Conservation (phyloP, 2,329 filamentous ascomycete genomes). For the Dryadomyces quercivorus region DNA sequence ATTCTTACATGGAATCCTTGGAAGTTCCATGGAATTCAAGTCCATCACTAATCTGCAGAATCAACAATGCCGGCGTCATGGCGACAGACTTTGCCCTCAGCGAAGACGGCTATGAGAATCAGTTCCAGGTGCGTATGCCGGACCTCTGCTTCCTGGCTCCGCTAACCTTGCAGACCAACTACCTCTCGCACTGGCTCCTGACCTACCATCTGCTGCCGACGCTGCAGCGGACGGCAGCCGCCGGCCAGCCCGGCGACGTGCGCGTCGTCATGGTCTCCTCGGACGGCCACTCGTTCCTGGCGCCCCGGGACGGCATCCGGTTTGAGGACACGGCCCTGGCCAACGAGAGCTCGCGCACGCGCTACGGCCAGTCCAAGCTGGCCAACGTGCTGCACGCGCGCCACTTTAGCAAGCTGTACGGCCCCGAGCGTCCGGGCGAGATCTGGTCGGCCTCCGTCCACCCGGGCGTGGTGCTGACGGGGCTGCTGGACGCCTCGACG, state of each 20-base stretch:
- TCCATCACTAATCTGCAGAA: background rate
- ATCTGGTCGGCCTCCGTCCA: constrained; percentile 8
- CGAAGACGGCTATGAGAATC: constrained; percentile 23
- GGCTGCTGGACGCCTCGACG: constrained; percentile 12
- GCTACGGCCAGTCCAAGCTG: constrained; percentile 12
- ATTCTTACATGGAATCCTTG: too few species aligned
- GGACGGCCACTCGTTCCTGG: constrained; percentile 4
- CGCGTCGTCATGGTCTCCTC: constrained; percentile 13
- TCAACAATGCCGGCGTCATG: constrained; percentile 22
- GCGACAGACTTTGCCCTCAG: constrained; percentile 19
- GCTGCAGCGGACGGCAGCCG: constrained; percentile 19
- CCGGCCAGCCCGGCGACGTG: constrained; percentile 11
- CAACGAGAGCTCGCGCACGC: background rate
- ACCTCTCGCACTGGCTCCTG: constrained; percentile 29
- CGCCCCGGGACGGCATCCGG: constrained; percentile 6
- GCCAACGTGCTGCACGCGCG: constrained; percentile 9
- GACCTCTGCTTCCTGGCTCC: background rate
- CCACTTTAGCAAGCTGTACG: constrained; percentile 5
- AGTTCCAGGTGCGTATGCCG: constrained; percentile 15
- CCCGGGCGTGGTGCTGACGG: constrained; percentile 7
- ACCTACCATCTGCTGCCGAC: constrained; percentile 25
- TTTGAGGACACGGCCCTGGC: constrained; percentile 7
- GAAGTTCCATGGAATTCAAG: background rate
- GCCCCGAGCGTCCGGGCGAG: constrained; percentile 2
- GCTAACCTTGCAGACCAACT: constrained; percentile 23